phyloP scores from a whole-genome alignment of 306 rosid genomes.

The Castanopsis chinensis region DNA sequence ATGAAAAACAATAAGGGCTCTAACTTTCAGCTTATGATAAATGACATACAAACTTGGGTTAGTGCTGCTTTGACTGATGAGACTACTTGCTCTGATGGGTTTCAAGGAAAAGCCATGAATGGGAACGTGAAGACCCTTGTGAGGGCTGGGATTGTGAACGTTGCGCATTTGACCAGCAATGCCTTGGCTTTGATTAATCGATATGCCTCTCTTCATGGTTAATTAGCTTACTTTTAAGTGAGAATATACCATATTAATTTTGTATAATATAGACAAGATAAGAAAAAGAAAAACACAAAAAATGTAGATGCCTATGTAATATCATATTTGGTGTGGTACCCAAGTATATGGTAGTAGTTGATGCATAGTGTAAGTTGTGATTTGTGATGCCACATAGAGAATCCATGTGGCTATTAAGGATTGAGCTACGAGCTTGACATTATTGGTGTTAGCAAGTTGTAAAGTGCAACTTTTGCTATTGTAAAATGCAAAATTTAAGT shows the following conservation, averaged over 20 bases:
- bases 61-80: slow-evolving; percentile 77
- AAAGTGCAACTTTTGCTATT: neutral
- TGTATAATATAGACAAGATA: neutral
- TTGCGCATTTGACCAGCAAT: slow-evolving; percentile 66
- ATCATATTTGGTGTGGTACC: too few relatives aligned
- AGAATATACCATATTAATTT: neutral
- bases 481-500: neutral
- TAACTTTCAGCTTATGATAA: slow-evolving; percentile 36
- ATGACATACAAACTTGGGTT: slow-evolving; percentile 73
- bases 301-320: too few relatives aligned
- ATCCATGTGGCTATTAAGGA: too few relatives aligned
- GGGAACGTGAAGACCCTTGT: slow-evolving; percentile 39
- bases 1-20: slow-evolving; percentile 34
- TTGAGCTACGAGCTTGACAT: neutral
- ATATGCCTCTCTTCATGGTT: slow-evolving; percentile 33
- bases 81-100: slow-evolving; percentile 66
- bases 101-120: slow-evolving; percentile 25
- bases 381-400: neutral
- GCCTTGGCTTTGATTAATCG: slow-evolving; percentile 76
- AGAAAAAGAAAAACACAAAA: neutral
- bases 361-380: neutral
- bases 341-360: neutral
- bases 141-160: slow-evolving; percentile 31
- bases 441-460: neutral
- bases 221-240: neutral